These are phyloP conservation scores for Tylopilus sp. DNA, from an alignment of 768 basidiomycete genomes.

Conservation along the genomic window DNA sequence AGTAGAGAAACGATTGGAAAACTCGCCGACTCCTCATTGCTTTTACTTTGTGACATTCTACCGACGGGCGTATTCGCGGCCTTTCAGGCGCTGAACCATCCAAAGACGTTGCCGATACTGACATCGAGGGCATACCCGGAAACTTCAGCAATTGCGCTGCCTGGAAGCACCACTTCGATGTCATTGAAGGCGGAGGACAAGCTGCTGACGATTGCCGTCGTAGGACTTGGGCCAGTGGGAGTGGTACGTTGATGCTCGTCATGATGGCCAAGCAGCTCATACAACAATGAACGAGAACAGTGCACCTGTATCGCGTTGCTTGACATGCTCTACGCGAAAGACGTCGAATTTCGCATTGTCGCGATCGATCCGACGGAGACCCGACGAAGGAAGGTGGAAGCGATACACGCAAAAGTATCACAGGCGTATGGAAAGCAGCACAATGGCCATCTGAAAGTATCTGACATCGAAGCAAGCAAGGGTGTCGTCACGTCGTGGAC, in stretches of 20 bases:
- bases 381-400: constrained; percentile 57
- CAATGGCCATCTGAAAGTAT: constrained; percentile 46
- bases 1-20: constrained; percentile 36
- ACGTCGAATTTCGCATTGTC: constrained; percentile 52
- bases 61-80: constrained; percentile 80
- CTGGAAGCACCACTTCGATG: neutral
- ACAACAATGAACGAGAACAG: constrained; percentile 21
- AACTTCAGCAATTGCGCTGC: constrained; percentile 11
- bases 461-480: constrained; percentile 51
- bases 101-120: constrained; percentile 61
- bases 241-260: constrained; percentile 37
- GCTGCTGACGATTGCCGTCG: constrained; percentile 56
- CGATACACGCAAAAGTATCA: constrained; percentile 51
- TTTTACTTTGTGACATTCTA: constrained; percentile 74
- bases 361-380: constrained; percentile 60
- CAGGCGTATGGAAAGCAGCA: constrained; percentile 31
- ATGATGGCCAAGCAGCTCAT: neutral
- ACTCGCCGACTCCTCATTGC: constrained; percentile 61
- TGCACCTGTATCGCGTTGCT: constrained; percentile 64
- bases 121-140: constrained; percentile 59
- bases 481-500: constrained; percentile 51
- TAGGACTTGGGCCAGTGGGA: constrained; percentile 80
- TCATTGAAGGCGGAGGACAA: constrained; percentile 46
- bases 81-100: constrained; percentile 66
- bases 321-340: constrained; percentile 49